These are phyloP conservation scores for Hippophae rhamnoides DNA, from an alignment of 306 rosid species.

Conservation along the genomic window DNA sequence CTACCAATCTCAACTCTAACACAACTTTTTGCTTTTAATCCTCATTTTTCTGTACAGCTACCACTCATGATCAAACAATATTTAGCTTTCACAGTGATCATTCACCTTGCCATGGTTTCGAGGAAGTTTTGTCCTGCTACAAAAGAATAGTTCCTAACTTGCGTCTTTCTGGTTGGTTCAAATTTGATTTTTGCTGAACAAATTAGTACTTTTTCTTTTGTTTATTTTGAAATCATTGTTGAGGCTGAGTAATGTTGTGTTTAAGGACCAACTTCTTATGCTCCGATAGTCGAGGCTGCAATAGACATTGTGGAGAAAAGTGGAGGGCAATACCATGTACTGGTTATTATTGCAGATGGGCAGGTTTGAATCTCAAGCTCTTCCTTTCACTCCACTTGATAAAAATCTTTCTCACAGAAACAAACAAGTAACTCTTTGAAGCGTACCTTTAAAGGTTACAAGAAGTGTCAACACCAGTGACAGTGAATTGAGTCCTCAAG, in stretches of 20 bases:
- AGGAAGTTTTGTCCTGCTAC: conserved; percentile 80
- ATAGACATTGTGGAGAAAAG: conserved; percentile 81
- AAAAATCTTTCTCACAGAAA: background rate
- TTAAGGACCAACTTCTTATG: conserved; percentile 90
- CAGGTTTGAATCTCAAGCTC: conserved; percentile 37
- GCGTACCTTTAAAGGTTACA: conserved; percentile 48
- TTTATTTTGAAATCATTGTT: no score
- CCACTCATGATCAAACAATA: conserved; percentile 76
- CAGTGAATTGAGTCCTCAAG: conserved; percentile 66
- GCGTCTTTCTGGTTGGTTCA: conserved; percentile 54
- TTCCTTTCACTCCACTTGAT: background rate
- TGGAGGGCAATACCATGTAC: conserved; percentile 77
- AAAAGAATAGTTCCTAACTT: conserved; percentile 59
- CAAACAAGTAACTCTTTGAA: conserved; percentile 4
- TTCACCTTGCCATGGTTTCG: conserved; percentile 79
- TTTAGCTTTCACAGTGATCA: conserved; percentile 81
- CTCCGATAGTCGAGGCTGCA: conserved; percentile 75
- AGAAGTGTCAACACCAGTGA: conserved; percentile 36
- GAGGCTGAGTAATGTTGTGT: conserved; percentile 10
- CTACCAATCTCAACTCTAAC: conserved; percentile 7
- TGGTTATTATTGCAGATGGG: conserved; percentile 81
- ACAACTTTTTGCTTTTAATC: conserved; percentile 1
- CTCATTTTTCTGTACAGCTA: conserved; percentile 32
- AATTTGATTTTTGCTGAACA: no score
- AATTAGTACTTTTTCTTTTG: no score